Percentiles rank a stretch among this genome's conserved stretches.
phyloP scores from a whole-genome alignment of 148 eudicot genomes.

The Dianthus caryophyllus region DNA sequence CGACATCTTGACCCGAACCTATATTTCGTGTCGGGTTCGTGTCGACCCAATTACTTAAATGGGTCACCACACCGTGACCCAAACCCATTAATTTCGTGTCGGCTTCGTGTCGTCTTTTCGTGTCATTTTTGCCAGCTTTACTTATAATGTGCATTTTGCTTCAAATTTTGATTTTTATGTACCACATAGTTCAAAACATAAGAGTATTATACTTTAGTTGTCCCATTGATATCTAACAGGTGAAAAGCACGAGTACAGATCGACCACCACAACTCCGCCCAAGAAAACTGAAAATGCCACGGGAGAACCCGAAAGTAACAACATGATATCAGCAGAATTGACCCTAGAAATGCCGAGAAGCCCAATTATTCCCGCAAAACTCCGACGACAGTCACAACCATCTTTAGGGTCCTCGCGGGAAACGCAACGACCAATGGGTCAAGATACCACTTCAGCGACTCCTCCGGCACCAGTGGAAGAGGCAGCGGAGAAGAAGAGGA shows the following conservation, averaged over 20 bases:
- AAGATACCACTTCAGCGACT: constrained; percentile 21
- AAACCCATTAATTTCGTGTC: no score
- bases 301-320: not conserved
- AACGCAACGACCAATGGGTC: constrained; percentile 46
- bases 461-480: not conserved
- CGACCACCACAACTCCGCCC: constrained; percentile 2
- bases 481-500: constrained; percentile 43
- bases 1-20: no score
- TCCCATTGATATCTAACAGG: constrained; percentile 30
- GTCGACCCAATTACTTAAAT: no score
- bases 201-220: no score
- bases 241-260: constrained; percentile 31
- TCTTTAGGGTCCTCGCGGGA: constrained; percentile 20
- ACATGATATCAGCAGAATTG: not conserved
- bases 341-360: constrained; percentile 40
- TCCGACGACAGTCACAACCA: constrained; percentile 25
- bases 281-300: constrained; percentile 6
- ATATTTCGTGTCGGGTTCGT: no score
- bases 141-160: no score
- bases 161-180: no score
- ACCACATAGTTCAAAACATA: no score
- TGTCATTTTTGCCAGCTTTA: no score
- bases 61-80: no score
- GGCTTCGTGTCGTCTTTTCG: no score
- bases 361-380: constrained; percentile 48